A percentile compares a stretch with the other conserved stretches of the same genome.
Conservation (phyloP, 805 yeast species). For the Candida chauliodis region DNA sequence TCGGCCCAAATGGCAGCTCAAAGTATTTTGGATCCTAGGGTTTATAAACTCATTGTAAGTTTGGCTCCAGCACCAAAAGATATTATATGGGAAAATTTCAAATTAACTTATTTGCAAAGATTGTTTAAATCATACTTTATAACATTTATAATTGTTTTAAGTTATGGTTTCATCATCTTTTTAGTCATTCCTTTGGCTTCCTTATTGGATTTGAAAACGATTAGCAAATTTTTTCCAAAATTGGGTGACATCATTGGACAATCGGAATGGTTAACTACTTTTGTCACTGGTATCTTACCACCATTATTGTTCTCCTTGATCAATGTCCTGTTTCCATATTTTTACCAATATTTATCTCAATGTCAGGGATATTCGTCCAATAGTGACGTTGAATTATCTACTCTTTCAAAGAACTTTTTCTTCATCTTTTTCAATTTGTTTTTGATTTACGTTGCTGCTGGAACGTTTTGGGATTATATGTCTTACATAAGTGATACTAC, state of each 20-base stretch:
- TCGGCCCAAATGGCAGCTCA: slow-evolving; percentile 50
- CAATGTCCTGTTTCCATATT: slow-evolving; percentile 52
- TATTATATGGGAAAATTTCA: slow-evolving; percentile 44
- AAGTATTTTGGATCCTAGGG: slow-evolving; percentile 43
- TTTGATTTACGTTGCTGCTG: slow-evolving; percentile 58
- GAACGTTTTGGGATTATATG: slow-evolving; percentile 58
- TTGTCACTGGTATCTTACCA: slow-evolving; percentile 61
- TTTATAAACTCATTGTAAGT: slow-evolving; percentile 37
- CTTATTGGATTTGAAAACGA: slow-evolving; percentile 52
- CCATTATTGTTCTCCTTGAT: slow-evolving; percentile 56
- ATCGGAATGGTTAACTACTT: slow-evolving; percentile 49
- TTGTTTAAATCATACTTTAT: slow-evolving; percentile 37
- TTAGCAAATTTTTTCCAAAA: slow-evolving; percentile 56
- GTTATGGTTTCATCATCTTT: slow-evolving; percentile 50
- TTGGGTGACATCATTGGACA: slow-evolving; percentile 50
- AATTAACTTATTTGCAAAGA: slow-evolving; percentile 35
- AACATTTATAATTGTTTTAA: slow-evolving; percentile 42
- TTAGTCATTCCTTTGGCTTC: slow-evolving; percentile 57
- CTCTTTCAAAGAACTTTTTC: slow-evolving; percentile 56
- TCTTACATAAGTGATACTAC: slow-evolving; percentile 74
- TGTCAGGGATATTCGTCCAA: slow-evolving; percentile 53
- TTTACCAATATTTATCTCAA: slow-evolving; percentile 47
- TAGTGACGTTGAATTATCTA: slow-evolving; percentile 56
- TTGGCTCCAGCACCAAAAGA: slow-evolving; percentile 49
- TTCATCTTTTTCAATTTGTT: slow-evolving; percentile 60